phyloP scores from a whole-genome alignment of 164 flowering plant species.

The Akebia trifoliata region DNA sequence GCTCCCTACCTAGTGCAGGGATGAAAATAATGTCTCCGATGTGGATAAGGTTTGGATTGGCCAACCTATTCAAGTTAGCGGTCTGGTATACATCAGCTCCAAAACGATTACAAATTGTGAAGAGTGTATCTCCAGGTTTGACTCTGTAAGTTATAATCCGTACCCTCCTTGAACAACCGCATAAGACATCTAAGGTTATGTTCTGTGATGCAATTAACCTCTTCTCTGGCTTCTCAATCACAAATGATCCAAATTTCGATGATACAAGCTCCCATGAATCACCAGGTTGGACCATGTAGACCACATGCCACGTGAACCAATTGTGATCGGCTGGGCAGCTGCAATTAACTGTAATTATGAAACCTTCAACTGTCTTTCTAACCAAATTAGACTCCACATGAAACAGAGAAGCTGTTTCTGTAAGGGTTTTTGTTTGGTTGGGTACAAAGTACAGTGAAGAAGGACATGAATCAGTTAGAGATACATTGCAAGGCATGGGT shows the following conservation, averaged over 20 bases:
- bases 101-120: slow-evolving; percentile 22
- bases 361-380: slow-evolving; percentile 25
- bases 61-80: slow-evolving; percentile 18
- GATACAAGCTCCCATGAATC: slow-evolving; percentile 29
- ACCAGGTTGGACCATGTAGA: slow-evolving; percentile 17
- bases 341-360: slow-evolving; percentile 24
- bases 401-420: slow-evolving; percentile 27
- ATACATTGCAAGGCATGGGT: slow-evolving; percentile 18
- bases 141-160: slow-evolving; percentile 18
- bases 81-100: slow-evolving; percentile 17
- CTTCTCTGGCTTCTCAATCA: slow-evolving; percentile 21
- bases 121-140: slow-evolving; percentile 25
- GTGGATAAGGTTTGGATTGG: slow-evolving; percentile 17
- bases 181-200: slow-evolving; percentile 22
- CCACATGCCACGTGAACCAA: slow-evolving; percentile 22
- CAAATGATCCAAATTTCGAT: slow-evolving; percentile 23
- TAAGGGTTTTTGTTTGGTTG: slow-evolving; percentile 7
- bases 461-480: slow-evolving; percentile 19
- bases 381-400: slow-evolving; percentile 15
- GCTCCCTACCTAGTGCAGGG: slow-evolving; percentile 28
- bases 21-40: slow-evolving; percentile 26
- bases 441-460: slow-evolving; percentile 28
- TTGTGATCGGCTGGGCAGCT: slow-evolving; percentile 23
- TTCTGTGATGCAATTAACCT: slow-evolving; percentile 9
- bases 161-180: slow-evolving; percentile 20